Evolutionary conservation across 352 stramenopile species (phyloP), one percentile per base, ranked within the genome.

Genomic region (Halophytophthora batemanensis): DNA sequence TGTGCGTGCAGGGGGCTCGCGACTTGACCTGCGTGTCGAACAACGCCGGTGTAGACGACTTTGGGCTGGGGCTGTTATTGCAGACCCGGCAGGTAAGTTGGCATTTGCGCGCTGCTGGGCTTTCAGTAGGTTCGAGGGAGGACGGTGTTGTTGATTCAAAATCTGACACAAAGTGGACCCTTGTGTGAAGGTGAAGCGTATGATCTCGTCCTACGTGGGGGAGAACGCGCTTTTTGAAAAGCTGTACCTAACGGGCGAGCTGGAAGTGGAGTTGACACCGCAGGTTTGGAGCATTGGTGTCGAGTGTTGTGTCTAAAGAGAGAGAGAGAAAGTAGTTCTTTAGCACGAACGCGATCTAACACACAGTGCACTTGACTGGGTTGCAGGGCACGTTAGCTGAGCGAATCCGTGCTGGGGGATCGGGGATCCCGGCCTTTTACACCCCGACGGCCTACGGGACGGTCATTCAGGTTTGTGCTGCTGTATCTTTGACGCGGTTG

Each of bases 181-280:
- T 8, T 31, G 13, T 29, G 22, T 52, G 6, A 22, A 90, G 79
- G 96, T 99, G 35, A 98, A 98, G 65, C 77, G 90, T 38, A 97
- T 99, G 87, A 98, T 98, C 42, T 96, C 85, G 45, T 96, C 77
- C 13, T 98, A 99, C 66, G 95, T 99, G 3, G 96, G 95, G 21
- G 95, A 99, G 66, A 99, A 98, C 61, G 96, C 97, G 43, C 56
- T 96, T 8, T 98, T 97, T 53, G 90, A 97, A 60, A 86, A 92
- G 42, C 73, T 96, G 15, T 97, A 97, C 61, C 80, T 98, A 23
- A 96, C 77, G 29, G 93, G 91, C 12, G 47, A 93, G 48, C 64
- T 98, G 18, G 91, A 98, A 69, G 89, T 99, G n/a, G 96, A 99
- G 65, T 76, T 99, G 18, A 98, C 92, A n/a, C 96, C 96, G 2